Base-by-base conservation (phyloP, 2,329 filamentous ascomycete species). In the Penicillium decumbens region DNA sequence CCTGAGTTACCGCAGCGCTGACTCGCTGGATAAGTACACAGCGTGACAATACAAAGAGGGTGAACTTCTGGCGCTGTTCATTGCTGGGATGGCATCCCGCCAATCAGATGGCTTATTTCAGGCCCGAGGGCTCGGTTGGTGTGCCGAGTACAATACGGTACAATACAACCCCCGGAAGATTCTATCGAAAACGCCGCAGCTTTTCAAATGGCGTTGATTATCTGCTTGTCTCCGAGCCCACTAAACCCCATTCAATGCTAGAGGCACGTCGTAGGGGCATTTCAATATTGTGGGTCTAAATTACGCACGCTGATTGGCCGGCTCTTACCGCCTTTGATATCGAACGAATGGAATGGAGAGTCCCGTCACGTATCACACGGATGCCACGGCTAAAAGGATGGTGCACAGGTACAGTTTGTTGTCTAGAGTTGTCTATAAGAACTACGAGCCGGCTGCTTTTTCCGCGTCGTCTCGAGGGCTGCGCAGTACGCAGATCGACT, bases 51-150 rank as follows among this genome's bases (percentile, higher is more conserved):
- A 51, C 42, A 8, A 20, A 18, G 28, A 1, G 18, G 6, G 8
- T 3, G 1, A 13, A 6, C 3, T 15, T 28, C 20, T 10, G n/a
- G 15, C 23, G 25, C 24, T 12, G 15, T 32, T 49, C 25, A 59
- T 61, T 61, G 57, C 52, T 57, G 56, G 59, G 20, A 45, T 13
- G 20, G 7, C 12, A 38, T 49, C 48, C 59, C 59, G 50, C 59
- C 57, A 60, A 50, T 60, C 23, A 55, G 1, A 44, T 24, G 1
- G 1, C 23, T 4, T 2, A 1, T 2, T 23, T 43, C 9, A 9
- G 40, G 6, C 6, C 23, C 29, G 30, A 40, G 9, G 6, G 33
- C 32, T 50, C 32, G n/a, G 41, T 9, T 45, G 41, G 37, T 24
- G 46, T 51, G 46, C 44, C 29, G 18, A 18, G 29, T 27, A 54